Percentiles rank a stretch among this genome's conserved stretches.
These are phyloP conservation scores for Globisporangium mamillatum DNA, from an alignment of 352 stramenopile species.

Conservation along the genomic window DNA sequence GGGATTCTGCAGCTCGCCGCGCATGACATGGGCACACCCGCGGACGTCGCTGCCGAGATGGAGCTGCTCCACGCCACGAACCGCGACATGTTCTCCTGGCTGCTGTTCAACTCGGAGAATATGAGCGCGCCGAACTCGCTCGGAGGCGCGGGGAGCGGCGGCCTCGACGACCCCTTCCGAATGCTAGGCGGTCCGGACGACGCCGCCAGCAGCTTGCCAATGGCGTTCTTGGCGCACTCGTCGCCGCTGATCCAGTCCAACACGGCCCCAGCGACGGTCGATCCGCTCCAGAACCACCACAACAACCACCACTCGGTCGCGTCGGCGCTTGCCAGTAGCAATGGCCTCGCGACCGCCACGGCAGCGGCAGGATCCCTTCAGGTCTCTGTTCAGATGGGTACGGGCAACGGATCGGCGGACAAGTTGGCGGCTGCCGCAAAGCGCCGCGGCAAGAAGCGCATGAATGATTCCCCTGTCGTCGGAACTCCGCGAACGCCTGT, in stretches of 20 bases:
- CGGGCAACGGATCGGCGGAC: conserved; percentile 3
- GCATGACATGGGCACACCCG: conserved; percentile 22
- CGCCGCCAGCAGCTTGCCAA: conserved; percentile 25
- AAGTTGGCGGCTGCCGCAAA: conserved; percentile 20
- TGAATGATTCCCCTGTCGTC: conserved; percentile 31
- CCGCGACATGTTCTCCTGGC: conserved; percentile 85
- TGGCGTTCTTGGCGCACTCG: conserved; percentile 31
- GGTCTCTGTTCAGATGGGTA: conserved; percentile 16
- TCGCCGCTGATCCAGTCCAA: conserved; percentile 25
- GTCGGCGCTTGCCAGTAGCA: conserved; percentile 1
- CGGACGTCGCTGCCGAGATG: conserved; percentile 47
- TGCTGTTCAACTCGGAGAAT: conserved; percentile 85
- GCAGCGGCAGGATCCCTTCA: conserved; percentile 17
- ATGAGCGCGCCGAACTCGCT: conserved; percentile 43
- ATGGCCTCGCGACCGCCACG: conserved; percentile 18
- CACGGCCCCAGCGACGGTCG: conserved; percentile 11
- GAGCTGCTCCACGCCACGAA: conserved; percentile 67
- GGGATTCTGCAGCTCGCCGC: conserved; percentile 17
- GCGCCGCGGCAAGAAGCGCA: conserved; percentile 56
- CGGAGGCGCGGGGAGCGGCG: conserved; percentile 9
- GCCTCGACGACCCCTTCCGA: conserved; percentile 63
- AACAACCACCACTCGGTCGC: conserved; percentile 1
- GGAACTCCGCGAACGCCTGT: conserved; percentile 10
- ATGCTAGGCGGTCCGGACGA: conserved; percentile 41
- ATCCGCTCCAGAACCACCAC: conserved; percentile 12